These are phyloP conservation scores for Plasmodium ovale DNA, from an alignment of 169 alveolate species.

Conservation along the genomic window DNA sequence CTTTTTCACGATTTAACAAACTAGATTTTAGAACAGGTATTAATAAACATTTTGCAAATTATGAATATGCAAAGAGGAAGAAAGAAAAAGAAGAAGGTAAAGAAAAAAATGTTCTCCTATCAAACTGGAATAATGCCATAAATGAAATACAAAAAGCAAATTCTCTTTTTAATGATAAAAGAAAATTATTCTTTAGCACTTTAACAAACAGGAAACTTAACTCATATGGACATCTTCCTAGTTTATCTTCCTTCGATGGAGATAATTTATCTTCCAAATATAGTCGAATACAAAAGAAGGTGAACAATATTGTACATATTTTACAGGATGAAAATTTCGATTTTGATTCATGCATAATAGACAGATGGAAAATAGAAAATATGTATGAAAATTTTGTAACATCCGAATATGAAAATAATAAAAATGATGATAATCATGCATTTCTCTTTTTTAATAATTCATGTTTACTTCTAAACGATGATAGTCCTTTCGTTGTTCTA, in stretches of 20 bases:
- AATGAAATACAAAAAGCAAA: not conserved
- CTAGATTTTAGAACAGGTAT: constrained; percentile 58
- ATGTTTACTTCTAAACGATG: constrained; percentile 51
- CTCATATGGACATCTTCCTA: not conserved
- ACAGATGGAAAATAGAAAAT: constrained; percentile 39
- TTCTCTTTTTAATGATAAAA: not conserved
- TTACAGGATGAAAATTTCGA: constrained; percentile 5
- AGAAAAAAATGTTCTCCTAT: not conserved
- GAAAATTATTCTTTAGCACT: not conserved
- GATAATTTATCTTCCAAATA: not conserved
- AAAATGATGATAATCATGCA: constrained; percentile 12
- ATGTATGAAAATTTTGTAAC: not conserved
- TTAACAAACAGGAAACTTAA: not conserved
- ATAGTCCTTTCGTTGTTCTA: constrained; percentile 41
- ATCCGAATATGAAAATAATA: not conserved
- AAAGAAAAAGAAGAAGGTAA: not conserved
- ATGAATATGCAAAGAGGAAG: not conserved
- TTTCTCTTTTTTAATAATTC: constrained; percentile 6
- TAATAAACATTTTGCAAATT: not conserved
- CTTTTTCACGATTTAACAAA: constrained; percentile 61
- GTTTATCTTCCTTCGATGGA: not conserved
- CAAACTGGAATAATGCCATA: not conserved
- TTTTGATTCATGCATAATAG: not conserved
- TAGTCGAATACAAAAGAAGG: not conserved
- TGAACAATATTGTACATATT: not conserved